Percentiles rank a stretch among this genome's conserved stretches.
Evolutionary conservation across 164 flowering plant species (phyloP).

Genomic region (Kingdonia uniflora): DNA sequence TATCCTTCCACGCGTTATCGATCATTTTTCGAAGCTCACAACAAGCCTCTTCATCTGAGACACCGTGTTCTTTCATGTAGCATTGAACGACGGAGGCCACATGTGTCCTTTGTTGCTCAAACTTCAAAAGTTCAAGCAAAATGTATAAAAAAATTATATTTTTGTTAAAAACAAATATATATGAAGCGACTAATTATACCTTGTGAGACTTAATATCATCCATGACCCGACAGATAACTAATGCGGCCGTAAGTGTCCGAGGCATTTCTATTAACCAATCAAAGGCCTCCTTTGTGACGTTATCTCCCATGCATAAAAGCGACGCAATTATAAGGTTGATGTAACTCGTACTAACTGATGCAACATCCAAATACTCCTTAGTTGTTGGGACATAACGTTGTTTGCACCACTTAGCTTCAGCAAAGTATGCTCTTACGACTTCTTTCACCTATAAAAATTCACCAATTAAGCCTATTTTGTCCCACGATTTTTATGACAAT

Average conservation of each 20-base stretch:
- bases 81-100: conserved; percentile 5
- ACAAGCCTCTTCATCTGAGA: background rate
- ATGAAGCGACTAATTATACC: conserved; percentile 15
- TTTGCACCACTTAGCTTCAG: conserved; percentile 30
- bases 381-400: conserved; percentile 17
- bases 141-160: background rate
- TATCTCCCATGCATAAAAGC: conserved; percentile 28
- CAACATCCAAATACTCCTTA: conserved; percentile 22
- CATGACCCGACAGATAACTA: conserved; percentile 16
- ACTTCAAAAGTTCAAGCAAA: background rate
- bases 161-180: too few relatives aligned
- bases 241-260: conserved; percentile 15
- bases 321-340: conserved; percentile 8
- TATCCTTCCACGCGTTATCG: conserved; percentile 5
- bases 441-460: conserved; percentile 19
- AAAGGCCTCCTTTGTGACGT: conserved; percentile 19
- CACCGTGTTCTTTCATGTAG: conserved; percentile 3
- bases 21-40: background rate
- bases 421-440: conserved; percentile 14
- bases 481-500: too few relatives aligned
- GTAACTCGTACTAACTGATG: conserved; percentile 7
- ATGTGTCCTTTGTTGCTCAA: conserved; percentile 3
- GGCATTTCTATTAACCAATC: conserved; percentile 24
- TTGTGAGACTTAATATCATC: conserved; percentile 20
- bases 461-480: background rate